phyloP scores from a whole-genome alignment of 306 rosid species.

The Betula pendula region DNA sequence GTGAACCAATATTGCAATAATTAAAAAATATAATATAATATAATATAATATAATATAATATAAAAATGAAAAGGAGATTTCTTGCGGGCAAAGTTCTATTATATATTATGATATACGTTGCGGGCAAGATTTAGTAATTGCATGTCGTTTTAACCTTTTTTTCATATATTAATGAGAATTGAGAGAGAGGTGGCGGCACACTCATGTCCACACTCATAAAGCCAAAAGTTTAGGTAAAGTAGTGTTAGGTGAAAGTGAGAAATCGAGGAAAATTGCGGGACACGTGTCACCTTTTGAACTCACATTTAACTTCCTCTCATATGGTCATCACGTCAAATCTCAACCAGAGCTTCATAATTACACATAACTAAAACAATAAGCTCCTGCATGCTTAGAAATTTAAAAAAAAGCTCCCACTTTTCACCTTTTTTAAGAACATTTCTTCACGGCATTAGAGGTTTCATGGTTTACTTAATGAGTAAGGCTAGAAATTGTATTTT shows the following conservation, averaged over 20 bases:
- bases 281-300: slow-evolving; percentile 44
- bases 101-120: background rate
- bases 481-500: too few species aligned
- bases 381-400: too few species aligned
- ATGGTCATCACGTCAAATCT: slow-evolving; percentile 15
- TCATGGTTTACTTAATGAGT: too few species aligned
- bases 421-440: too few species aligned
- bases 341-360: slow-evolving; percentile 5
- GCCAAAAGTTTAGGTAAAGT: slow-evolving; percentile 60
- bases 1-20: too few species aligned
- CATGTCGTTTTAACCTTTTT: slow-evolving; percentile 31
- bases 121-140: background rate
- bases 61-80: slow-evolving; percentile 22
- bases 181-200: slow-evolving; percentile 29
- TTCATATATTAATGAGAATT: slow-evolving; percentile 24
- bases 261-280: slow-evolving; percentile 33
- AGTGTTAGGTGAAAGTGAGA: slow-evolving; percentile 38
- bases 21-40: too few species aligned
- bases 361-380: too few species aligned
- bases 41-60: too few species aligned
- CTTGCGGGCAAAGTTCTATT: slow-evolving; percentile 39
- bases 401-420: too few species aligned
- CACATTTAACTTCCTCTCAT: slow-evolving; percentile 13
- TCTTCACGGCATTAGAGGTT: too few species aligned
- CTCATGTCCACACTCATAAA: slow-evolving; percentile 19